Evolutionary conservation across 352 stramenopile genomes (phyloP).

Genomic region (Phytophthora pistaciae): DNA sequence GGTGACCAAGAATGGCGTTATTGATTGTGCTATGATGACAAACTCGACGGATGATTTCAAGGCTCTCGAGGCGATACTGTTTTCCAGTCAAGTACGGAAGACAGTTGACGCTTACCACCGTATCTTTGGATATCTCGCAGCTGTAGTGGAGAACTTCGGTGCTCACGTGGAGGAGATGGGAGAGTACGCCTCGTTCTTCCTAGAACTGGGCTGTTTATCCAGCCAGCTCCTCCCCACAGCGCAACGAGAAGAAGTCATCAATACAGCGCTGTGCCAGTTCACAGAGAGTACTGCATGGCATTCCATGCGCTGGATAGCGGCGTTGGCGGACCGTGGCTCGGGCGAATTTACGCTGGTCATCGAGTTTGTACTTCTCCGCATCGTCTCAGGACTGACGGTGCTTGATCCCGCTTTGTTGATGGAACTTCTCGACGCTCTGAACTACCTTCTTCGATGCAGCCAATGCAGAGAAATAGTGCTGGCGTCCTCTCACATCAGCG

Average conservation of each 20-base stretch:
- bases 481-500: constrained; percentile 13
- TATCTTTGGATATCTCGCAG: constrained; percentile 25
- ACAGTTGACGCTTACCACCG: constrained; percentile 23
- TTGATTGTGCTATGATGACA: constrained; percentile 5
- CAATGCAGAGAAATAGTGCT: constrained; percentile 29
- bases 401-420: constrained; percentile 26
- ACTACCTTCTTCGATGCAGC: constrained; percentile 30
- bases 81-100: constrained; percentile 29
- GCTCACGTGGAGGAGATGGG: constrained; percentile 2
- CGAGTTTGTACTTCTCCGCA: constrained; percentile 36
- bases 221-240: constrained; percentile 25
- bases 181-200: constrained; percentile 13
- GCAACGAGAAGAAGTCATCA: constrained; percentile 31
- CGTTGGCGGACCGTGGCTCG: constrained; percentile 10
- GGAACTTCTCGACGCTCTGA: constrained; percentile 32
- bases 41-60: constrained; percentile 24
- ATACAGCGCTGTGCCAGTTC: constrained; percentile 28
- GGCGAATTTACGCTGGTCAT: constrained; percentile 29
- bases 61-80: constrained; percentile 31
- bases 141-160: constrained; percentile 13
- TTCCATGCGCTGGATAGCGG: constrained; percentile 42
- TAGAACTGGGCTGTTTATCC: constrained; percentile 31
- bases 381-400: constrained; percentile 28
- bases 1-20: constrained; percentile 1
- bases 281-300: constrained; percentile 24